Base-by-base conservation (phyloP, 2,329 filamentous ascomycete genomes). In the Ophiocordyceps unilateralis region DNA sequence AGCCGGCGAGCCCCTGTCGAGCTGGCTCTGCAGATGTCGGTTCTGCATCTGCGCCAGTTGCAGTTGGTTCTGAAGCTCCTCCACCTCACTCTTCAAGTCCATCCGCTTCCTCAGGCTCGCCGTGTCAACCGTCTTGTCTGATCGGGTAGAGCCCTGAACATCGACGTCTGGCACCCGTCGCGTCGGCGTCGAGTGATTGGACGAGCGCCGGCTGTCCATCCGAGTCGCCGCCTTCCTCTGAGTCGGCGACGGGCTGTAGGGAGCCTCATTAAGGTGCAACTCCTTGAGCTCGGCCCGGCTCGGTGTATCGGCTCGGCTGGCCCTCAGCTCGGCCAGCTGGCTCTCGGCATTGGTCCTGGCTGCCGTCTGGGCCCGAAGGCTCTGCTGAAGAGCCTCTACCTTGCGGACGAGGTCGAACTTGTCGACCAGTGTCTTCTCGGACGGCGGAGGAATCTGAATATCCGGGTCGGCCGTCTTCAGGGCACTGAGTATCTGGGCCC, bases 31-130 rank as follows among this genome's bases (percentile, higher is more conserved):
- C 6, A 96, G 74, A 54, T 96, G 88, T 28, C 83, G 79, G 61
- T 94, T 95, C 53, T 93, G 84, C 85, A 96, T 94, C 60, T 95
- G 83, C 5, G 83, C 80, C 58, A 96, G 76, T 56, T 96, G 89
- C 42, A 96, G 73, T 58, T 94, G 86, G 57, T 93, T 95, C 58
- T 95, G 89, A 22, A 94, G 71, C 59, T 93, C 80, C 58, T 96
- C 89, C 12, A 95, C 70, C 54, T 96, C 88, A 4, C 85, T 76
- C 54, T 88, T 91, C 46, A 93, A 68, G 56, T 96, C 89, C 79
- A 93, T 89, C 34, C 82, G 80, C 55, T 82, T 86, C 63, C 91
- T 89, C 62, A 85, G 85, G 50, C 79, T 81, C 37, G 87, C 67
- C 15, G 86, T 83, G 58, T 95, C 89, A 21, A 55, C 76, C 1